Evolutionary conservation across 257 asterid genomes (phyloP), one percentile per base, ranked within the genome.

Genomic region (Nicotiana knightiana): DNA sequence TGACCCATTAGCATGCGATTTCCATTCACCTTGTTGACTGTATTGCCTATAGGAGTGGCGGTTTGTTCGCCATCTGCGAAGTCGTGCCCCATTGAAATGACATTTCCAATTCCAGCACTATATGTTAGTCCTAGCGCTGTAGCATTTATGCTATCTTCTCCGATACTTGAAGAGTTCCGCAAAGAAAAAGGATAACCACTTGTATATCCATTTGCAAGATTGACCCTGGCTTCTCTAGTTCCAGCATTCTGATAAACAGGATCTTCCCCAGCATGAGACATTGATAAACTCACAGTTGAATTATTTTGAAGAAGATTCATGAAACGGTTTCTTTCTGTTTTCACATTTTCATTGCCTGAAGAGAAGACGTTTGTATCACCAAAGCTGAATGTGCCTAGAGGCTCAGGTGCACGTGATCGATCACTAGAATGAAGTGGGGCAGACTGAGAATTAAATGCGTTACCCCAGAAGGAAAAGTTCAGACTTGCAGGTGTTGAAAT

Each of bases 381-480:
- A 83, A 87, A 81, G 78, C 57, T 86, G 58, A 84, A 82, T 76
- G 85, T 66, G 84, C 68, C 82, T 67, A 83, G 54, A 63, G 90
- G 68, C 83, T 86, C 89, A 57, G 88, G 84, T 81, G 75, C 68
- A 70, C 86, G 83, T 46, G 81, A 76, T 85, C 77, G 68, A 83
- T 84, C 82, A 58, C 75, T 80, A 33, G 87, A 85, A 77, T 71
- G 89, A 76, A 86, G 79, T 81, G 82, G 55, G 13, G 67, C 89
- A 17, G 88, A 83, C 62, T 81, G 90, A 75, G 81, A 84, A 85
- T 71, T 78, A 57, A 93, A 77, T 78, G 87, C 59, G 53, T 83
- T 88, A 13, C 67, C 86, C 92, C 89, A 86, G 46, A 86, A 77
- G 57, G 86, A 85, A 81, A 85, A 65, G 76, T 86, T 89, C 87